Base-by-base conservation (phyloP, 352 stramenopile genomes). In the Pythium rhizo-oryzae region DNA sequence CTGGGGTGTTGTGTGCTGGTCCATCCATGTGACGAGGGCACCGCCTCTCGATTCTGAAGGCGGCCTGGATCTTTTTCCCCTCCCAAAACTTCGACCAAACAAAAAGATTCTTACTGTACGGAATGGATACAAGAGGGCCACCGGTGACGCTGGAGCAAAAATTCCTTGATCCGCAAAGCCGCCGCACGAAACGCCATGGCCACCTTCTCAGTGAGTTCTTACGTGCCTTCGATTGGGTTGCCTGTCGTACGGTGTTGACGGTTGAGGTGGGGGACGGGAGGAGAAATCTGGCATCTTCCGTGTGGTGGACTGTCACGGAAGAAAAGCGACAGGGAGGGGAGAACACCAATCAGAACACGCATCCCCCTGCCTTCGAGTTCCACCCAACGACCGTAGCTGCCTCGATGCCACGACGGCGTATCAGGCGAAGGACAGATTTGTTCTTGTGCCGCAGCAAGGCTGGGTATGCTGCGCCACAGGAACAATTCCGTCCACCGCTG, bases 11-110 rank as follows among this genome's bases (percentile, higher is more conserved):
- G 56, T 62, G 56, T 52, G 8, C 50, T 39, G 28, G 50, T 57
- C 50, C 50, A 57, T 57, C 50, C 56, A 62, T 52, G 56, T 62
- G 56, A 62, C 56, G 56, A 62, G 56, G 56, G 39, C 35, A 39
- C 23, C n/a, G 18, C 25, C 23, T 43, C 25, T 52, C 19, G 16
- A 46, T 24, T 59, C 54, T 60, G 54, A 60, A 60, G 52, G 52
- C 7, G 19, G 24, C 39, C 35, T 60, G 54, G 35, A 60, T 50
- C 35, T 59, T 60, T 52, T 60, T 52, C 46, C 28, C n/a, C 24
- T 23, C 21, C 16, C 9, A 57, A 7, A 54, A 9, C 49, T 55
- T 54, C 19, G 47, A 56, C 6, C 56, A 47, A 62, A 37, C 12
- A 60, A 59, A 59, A 61, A 61, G 55, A 61, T 61, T 61, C 55